A percentile compares a stretch with the other conserved stretches of the same genome.
phyloP scores from a whole-genome alignment of 2,329 filamentous ascomycete species.

The Aspergillus pseudonomiae region DNA sequence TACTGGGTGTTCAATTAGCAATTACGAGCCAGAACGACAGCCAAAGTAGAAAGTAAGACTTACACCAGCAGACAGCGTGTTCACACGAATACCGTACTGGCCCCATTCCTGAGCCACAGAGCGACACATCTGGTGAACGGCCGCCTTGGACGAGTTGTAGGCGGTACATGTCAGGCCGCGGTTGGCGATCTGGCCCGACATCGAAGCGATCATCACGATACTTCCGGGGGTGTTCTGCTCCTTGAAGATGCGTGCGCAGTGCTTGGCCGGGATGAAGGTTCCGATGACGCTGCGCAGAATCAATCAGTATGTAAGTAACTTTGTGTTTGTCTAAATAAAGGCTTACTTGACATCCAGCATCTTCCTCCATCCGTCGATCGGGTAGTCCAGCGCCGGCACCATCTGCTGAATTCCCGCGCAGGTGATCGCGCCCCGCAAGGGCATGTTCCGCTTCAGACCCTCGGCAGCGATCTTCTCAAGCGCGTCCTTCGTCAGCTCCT shows the following conservation, averaged over 20 bases:
- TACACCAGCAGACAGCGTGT: conserved; percentile 74
- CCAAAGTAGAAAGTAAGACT: conserved; percentile 11
- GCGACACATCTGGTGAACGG: conserved; percentile 53
- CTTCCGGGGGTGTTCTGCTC: conserved; percentile 59
- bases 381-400: conserved; percentile 51
- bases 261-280: conserved; percentile 40
- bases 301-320: not conserved
- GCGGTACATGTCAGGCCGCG: conserved; percentile 65
- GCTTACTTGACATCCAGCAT: conserved; percentile 40
- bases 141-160: conserved; percentile 56
- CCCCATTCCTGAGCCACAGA: conserved; percentile 54
- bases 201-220: conserved; percentile 70
- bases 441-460: conserved; percentile 22
- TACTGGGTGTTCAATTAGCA: conserved; percentile 35
- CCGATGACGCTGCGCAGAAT: conserved; percentile 33
- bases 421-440: conserved; percentile 40
- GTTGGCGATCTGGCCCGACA: conserved; percentile 70
- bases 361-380: conserved; percentile 38
- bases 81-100: conserved; percentile 72
- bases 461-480: conserved; percentile 42
- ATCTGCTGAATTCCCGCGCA: conserved; percentile 56
- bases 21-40: not conserved
- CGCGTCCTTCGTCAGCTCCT: conserved; percentile 39
- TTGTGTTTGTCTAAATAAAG: too few species aligned
- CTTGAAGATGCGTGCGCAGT: conserved; percentile 53